Conservation (phyloP, 768 basidiomycete species). For the Clitopilus hobsonii region DNA sequence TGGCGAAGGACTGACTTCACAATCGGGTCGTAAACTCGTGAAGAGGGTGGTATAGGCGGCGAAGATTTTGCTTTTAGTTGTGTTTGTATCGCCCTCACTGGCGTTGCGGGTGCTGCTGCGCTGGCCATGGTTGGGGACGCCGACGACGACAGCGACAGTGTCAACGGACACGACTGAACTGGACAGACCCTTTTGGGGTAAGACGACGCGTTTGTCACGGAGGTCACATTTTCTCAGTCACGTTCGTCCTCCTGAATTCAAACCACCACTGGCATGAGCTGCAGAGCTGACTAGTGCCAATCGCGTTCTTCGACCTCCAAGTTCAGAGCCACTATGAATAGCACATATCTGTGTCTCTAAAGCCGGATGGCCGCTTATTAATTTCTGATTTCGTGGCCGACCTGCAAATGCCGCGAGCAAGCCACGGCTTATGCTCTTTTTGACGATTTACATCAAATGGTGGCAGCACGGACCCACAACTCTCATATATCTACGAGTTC, state of each 20-base stretch:
- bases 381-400: no score
- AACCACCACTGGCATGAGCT: neutral
- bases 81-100: conserved; percentile 46
- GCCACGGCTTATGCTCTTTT: no score
- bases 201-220: neutral
- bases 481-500: no score
- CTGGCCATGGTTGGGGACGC: conserved; percentile 11
- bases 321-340: no score
- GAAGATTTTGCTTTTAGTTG: conserved; percentile 43
- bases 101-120: conserved; percentile 23
- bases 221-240: neutral
- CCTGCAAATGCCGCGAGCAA: no score
- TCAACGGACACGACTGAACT: conserved; percentile 14
- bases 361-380: no score
- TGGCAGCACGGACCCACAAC: no score
- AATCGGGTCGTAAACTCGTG: conserved; percentile 60
- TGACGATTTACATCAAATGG: no score
- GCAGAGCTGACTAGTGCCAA: neutral
- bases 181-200: conserved; percentile 1
- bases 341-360: no score
- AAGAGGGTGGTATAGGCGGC: conserved; percentile 51
- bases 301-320: no score
- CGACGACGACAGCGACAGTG: conserved; percentile 7
- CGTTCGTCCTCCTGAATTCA: neutral
- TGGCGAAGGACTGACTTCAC: conserved; percentile 58